phyloP scores from a whole-genome alignment of 2,329 filamentous ascomycete species.

The Lasiodiplodia gonubiensis region DNA sequence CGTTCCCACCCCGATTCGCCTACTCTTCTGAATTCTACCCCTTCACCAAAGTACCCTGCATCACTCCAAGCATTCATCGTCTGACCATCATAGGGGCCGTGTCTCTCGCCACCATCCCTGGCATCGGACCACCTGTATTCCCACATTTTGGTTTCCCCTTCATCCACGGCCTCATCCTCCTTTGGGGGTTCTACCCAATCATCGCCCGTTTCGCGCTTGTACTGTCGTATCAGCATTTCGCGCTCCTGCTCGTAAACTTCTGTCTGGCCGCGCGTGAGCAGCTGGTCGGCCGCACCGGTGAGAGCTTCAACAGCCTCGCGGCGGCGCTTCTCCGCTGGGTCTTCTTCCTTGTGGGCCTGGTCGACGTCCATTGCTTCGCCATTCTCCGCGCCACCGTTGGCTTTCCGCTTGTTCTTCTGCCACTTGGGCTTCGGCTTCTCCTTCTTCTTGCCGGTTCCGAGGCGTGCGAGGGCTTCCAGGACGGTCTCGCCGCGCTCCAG shows the following conservation, averaged over 20 bases:
- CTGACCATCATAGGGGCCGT: constrained; percentile 83
- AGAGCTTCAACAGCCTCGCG: constrained; percentile 79
- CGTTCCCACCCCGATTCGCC: constrained; percentile 52
- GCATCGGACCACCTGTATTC: constrained; percentile 93
- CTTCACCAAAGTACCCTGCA: constrained; percentile 90
- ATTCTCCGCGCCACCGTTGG: constrained; percentile 41
- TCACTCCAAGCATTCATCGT: constrained; percentile 93
- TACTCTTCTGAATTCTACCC: constrained; percentile 66
- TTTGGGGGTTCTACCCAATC: constrained; percentile 70
- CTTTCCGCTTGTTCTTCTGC: constrained; percentile 60
- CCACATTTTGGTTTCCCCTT: constrained; percentile 65
- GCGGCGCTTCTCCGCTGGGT: constrained; percentile 71
- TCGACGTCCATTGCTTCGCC: constrained; percentile 73
- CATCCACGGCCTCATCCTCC: constrained; percentile 35
- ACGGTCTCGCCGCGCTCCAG: constrained; percentile 84
- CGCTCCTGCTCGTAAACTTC: constrained; percentile 93
- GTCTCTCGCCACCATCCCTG: constrained; percentile 75
- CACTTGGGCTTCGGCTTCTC: constrained; percentile 65
- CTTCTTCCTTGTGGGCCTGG: constrained; percentile 53
- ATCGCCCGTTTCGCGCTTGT: constrained; percentile 82
- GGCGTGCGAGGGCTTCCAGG: constrained; percentile 81
- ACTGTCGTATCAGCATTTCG: constrained; percentile 82
- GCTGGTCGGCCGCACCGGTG: constrained; percentile 86
- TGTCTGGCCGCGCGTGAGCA: constrained; percentile 79
- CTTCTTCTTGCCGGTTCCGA: constrained; percentile 67